Evolutionary conservation across 768 basidiomycete species (phyloP).

Genomic region (Arthromyces matolae): DNA sequence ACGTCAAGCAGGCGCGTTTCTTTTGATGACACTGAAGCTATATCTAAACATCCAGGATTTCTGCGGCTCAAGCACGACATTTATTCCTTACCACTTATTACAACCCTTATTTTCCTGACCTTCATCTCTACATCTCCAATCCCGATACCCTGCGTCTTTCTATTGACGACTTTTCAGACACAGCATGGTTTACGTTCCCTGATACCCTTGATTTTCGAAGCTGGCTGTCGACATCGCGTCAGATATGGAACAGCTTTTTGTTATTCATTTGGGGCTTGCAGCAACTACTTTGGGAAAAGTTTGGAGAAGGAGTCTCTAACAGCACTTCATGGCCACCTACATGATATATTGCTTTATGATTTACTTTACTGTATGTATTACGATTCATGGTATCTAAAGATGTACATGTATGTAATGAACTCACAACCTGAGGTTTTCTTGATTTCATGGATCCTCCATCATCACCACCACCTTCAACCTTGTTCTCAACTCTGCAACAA

Average conservation of each 20-base stretch:
- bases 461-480: conserved; percentile 27
- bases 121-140: conserved; percentile 50
- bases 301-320: conserved; percentile 30
- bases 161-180: conserved; percentile 26
- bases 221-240: conserved; percentile 33
- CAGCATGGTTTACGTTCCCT: conserved; percentile 30
- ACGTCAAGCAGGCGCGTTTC: conserved; percentile 15
- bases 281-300: conserved; percentile 41
- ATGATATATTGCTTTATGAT: background rate
- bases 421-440: background rate
- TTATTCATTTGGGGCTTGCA: conserved; percentile 31
- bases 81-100: conserved; percentile 74
- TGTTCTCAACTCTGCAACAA: conserved; percentile 42
- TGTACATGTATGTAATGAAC: no score
- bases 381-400: no score
- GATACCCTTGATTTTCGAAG: conserved; percentile 39
- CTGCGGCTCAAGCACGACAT: conserved; percentile 42
- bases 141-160: conserved; percentile 38
- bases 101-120: conserved; percentile 73
- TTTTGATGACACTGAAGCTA: background rate
- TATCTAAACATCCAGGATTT: conserved; percentile 35
- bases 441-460: conserved; percentile 17
- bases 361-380: background rate
- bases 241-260: conserved; percentile 35
- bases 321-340: conserved; percentile 38